Conservation (phyloP, 78 protist genomes). For the Bigelowiella natans region DNA sequence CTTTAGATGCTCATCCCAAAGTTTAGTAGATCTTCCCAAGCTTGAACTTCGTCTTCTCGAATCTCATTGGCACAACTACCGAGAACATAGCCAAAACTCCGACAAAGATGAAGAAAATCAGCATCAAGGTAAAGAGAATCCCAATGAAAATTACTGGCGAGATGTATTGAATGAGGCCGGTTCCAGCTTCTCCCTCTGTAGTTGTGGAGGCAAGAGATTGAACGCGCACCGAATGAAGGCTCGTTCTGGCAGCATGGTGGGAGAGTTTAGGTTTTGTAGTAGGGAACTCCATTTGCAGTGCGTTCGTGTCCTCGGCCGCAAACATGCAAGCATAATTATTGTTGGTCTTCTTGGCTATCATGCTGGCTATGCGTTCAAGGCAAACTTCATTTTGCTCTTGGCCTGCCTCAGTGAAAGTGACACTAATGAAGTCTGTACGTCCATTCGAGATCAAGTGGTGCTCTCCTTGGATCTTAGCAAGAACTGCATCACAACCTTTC, state of each 20-base stretch:
- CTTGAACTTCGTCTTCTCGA: not conserved
- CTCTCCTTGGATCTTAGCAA: not conserved
- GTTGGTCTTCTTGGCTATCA: not conserved
- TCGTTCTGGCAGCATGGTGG: not conserved
- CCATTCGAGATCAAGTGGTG: not conserved
- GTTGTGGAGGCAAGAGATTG: too few relatives aligned
- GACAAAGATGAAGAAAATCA: not conserved
- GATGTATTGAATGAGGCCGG: not conserved
- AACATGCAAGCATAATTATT: not conserved
- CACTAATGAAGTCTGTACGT: not conserved
- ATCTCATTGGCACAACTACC: not conserved
- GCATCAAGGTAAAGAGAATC: not conserved
- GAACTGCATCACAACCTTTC: not conserved
- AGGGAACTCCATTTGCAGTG: not conserved
- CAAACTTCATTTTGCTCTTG: not conserved
- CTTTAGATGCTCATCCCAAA: too few relatives aligned
- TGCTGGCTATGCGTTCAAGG: not conserved
- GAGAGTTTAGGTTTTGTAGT: not conserved
- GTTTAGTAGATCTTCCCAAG: not conserved
- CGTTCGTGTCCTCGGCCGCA: not conserved
- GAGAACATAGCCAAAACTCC: not conserved
- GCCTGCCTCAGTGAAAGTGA: not conserved
- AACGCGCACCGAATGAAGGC: not conserved
- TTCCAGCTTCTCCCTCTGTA: too few relatives aligned
- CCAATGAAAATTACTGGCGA: not conserved